A percentile compares a stretch with the other conserved stretches of the same genome.
Conservation (phyloP, 306 rosid genomes). For the Ochetophila trinervis region DNA sequence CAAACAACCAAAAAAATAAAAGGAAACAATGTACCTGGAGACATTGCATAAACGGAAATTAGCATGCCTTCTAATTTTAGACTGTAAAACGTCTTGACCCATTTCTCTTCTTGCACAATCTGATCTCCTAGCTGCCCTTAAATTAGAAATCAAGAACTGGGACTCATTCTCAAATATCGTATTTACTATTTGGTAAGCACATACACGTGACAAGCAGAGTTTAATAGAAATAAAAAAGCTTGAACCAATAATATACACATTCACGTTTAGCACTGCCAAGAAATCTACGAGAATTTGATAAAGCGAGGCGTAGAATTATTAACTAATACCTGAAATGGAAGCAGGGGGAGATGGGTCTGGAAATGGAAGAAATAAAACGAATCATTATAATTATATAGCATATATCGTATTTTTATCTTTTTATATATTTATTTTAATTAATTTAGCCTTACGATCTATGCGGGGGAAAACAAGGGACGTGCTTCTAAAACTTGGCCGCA, state of each 20-base stretch:
- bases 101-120: slow-evolving; percentile 38
- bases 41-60: slow-evolving; percentile 63
- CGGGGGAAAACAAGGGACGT: no score
- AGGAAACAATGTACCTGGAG: slow-evolving; percentile 43
- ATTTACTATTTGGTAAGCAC: not conserved
- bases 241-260: not conserved
- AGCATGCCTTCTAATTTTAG: slow-evolving; percentile 41
- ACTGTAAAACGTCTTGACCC: slow-evolving; percentile 33
- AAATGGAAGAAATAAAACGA: slow-evolving; percentile 12
- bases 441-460: not conserved
- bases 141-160: slow-evolving; percentile 10
- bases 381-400: slow-evolving; percentile 13
- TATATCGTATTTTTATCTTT: not conserved
- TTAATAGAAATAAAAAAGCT: not conserved
- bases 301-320: not conserved
- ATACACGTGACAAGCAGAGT: not conserved
- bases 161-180: not conserved
- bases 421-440: no score
- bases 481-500: no score
- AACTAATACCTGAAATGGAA: slow-evolving; percentile 8
- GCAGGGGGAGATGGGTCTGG: slow-evolving; percentile 4
- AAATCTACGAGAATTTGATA: not conserved
- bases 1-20: not conserved
- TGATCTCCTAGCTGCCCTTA: slow-evolving; percentile 31
- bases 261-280: not conserved